phyloP scores from a whole-genome alignment of 768 basidiomycete species.

The Russula foetens region DNA sequence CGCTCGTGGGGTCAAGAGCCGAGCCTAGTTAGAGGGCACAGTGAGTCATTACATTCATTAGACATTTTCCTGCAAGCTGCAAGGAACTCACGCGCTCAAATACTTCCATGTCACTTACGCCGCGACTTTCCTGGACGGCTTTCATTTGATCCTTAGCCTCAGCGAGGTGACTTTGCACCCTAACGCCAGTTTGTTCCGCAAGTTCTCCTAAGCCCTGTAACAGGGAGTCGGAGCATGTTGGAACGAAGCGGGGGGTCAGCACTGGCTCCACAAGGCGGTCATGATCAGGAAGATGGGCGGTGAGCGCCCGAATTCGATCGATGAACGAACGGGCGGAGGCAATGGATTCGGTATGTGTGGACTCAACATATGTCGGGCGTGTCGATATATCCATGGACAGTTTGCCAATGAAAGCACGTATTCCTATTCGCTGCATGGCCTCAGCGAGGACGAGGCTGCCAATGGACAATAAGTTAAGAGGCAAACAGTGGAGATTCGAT shows the following conservation, averaged over 20 bases:
- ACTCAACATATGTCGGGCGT: slow-evolving; percentile 62
- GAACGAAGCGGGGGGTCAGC: slow-evolving; percentile 83
- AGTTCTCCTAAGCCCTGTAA: slow-evolving; percentile 55
- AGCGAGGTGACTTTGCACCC: slow-evolving; percentile 76
- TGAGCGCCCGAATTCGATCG: slow-evolving; percentile 36
- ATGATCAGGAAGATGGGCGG: slow-evolving; percentile 35
- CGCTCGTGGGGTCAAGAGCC: slow-evolving; percentile 56
- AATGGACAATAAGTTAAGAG: background rate
- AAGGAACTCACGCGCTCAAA: slow-evolving; percentile 52
- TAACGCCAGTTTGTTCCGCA: slow-evolving; percentile 36
- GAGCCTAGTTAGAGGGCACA: slow-evolving; percentile 28
- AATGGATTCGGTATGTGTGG: slow-evolving; percentile 42
- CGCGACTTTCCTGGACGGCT: slow-evolving; percentile 55
- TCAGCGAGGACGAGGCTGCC: slow-evolving; percentile 69
- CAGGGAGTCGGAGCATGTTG: slow-evolving; percentile 73
- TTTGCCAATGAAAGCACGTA: slow-evolving; percentile 83
- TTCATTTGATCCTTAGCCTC: slow-evolving; percentile 72
- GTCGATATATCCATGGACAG: slow-evolving; percentile 83
- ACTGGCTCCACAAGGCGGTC: slow-evolving; percentile 65
- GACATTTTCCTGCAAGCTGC: too few species aligned
- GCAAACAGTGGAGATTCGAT: background rate
- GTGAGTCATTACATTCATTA: background rate
- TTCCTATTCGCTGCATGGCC: slow-evolving; percentile 59
- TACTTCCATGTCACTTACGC: slow-evolving; percentile 62
- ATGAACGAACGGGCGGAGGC: slow-evolving; percentile 50